These are phyloP conservation scores for Nematocida sp. DNA, from an alignment of 371 early-diverging fungal species.

Conservation along the genomic window DNA sequence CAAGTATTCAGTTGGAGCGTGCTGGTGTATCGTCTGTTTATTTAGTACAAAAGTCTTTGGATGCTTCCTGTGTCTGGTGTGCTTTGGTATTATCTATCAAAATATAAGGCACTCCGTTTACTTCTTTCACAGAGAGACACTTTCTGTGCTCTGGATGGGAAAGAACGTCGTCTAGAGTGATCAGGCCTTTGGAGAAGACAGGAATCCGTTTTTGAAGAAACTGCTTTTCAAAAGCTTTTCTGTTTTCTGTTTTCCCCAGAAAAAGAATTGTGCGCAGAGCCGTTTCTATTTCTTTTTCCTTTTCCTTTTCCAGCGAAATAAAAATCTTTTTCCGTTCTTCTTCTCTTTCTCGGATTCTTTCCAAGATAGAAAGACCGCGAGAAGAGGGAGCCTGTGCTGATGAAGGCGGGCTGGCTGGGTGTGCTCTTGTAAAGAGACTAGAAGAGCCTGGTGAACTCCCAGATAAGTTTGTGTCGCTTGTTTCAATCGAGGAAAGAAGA, in stretches of 20 bases:
- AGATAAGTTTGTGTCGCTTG: too few species aligned
- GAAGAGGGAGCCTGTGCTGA: neutral
- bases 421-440: too few species aligned
- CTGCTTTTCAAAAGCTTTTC: constrained; percentile 17
- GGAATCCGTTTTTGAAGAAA: constrained; percentile 11
- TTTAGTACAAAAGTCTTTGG: too few species aligned
- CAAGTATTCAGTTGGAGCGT: neutral
- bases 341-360: constrained; percentile 62
- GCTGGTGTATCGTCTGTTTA: too few species aligned
- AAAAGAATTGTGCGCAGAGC: constrained; percentile 20
- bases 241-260: constrained; percentile 4
- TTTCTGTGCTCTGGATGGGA: neutral
- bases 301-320: constrained; percentile 50
- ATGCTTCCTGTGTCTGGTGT: neutral
- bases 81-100: neutral
- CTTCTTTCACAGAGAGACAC: neutral
- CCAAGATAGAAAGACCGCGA: constrained; percentile 51
- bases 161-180: constrained; percentile 25
- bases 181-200: neutral
- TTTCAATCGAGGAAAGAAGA: too few species aligned
- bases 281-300: constrained; percentile 51
- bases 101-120: constrained; percentile 6
- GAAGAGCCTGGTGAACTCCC: too few species aligned
- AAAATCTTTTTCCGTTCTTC: constrained; percentile 56
- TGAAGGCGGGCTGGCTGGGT: neutral